Conservation (phyloP, 768 basidiomycete species). For the Stropharia rugosoannulata region DNA sequence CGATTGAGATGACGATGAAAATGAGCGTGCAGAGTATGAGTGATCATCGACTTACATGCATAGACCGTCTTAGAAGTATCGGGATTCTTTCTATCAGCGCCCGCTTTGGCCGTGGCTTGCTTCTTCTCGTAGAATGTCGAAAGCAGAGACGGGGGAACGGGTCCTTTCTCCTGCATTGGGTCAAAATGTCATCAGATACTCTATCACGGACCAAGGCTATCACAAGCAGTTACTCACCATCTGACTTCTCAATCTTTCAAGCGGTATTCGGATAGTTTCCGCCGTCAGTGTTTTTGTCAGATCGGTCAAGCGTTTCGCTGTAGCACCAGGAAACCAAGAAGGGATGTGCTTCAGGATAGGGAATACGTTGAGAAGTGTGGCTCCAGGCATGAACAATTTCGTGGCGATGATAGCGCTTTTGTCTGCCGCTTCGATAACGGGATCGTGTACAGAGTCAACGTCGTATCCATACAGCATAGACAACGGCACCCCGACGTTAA, state of each 20-base stretch:
- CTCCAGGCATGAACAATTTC: constrained; percentile 6
- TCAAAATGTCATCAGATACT: background rate
- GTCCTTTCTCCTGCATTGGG: background rate
- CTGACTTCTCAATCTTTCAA: background rate
- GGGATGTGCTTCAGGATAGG: constrained; percentile 14
- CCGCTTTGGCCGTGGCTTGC: background rate
- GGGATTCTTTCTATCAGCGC: too few species aligned
- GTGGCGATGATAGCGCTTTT: background rate
- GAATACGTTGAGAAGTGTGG: constrained; percentile 9
- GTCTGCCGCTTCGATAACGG: constrained; percentile 12
- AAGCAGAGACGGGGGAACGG: background rate
- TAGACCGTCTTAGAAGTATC: too few species aligned
- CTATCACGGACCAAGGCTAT: too few species aligned
- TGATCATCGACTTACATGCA: too few species aligned
- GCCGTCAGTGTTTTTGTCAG: background rate
- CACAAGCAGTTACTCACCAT: background rate
- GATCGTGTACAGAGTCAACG: constrained; percentile 14
- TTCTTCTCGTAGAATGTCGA: constrained; percentile 2
- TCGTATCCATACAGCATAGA: constrained; percentile 17
- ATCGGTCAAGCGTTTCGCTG: background rate
- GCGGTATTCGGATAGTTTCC: background rate
- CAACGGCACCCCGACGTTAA: constrained; percentile 4
- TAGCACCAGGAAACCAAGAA: constrained; percentile 14
- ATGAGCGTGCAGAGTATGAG: too few species aligned
- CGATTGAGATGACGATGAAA: too few species aligned